These are phyloP conservation scores for Trypanosoma congolense DNA, from an alignment of 208 protist genomes.

Conservation along the genomic window DNA sequence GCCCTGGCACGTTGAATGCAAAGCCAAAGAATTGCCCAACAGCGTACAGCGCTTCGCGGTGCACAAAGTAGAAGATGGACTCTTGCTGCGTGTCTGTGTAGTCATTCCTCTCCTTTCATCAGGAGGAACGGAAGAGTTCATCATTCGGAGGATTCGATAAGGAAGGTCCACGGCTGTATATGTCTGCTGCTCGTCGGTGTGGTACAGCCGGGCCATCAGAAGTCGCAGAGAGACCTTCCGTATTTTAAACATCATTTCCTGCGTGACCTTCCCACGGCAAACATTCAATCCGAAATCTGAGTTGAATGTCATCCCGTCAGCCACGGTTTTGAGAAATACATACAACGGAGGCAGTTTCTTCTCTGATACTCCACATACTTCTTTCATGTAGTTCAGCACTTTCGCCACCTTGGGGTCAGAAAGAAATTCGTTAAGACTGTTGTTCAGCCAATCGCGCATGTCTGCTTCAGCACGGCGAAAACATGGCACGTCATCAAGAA, in stretches of 20 bases:
- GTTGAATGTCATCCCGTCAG: conserved; percentile 82
- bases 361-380: conserved; percentile 47
- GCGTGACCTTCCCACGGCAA: conserved; percentile 35
- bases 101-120: conserved; percentile 40
- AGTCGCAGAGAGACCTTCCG: conserved; percentile 67
- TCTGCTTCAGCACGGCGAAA: conserved; percentile 71
- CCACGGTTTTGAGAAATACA: conserved; percentile 70
- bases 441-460: conserved; percentile 57
- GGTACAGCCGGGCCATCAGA: conserved; percentile 71
- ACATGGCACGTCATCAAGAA: conserved; percentile 82
- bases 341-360: conserved; percentile 23
- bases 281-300: conserved; percentile 55
- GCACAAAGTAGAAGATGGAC: conserved; percentile 73
- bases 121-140: conserved; percentile 45
- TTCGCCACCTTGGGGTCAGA: conserved; percentile 33
- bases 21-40: conserved; percentile 81
- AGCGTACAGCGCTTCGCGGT: conserved; percentile 82
- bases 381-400: conserved; percentile 39
- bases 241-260: conserved; percentile 49
- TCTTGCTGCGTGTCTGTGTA: conserved; percentile 64
- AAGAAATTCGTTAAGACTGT: conserved; percentile 33
- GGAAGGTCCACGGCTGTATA: conserved; percentile 81
- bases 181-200: conserved; percentile 81
- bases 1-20: conserved; percentile 50
- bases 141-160: conserved; percentile 36